phyloP scores from a whole-genome alignment of 1,284 basidiomycete genomes.

The Trichosporon sp. region DNA sequence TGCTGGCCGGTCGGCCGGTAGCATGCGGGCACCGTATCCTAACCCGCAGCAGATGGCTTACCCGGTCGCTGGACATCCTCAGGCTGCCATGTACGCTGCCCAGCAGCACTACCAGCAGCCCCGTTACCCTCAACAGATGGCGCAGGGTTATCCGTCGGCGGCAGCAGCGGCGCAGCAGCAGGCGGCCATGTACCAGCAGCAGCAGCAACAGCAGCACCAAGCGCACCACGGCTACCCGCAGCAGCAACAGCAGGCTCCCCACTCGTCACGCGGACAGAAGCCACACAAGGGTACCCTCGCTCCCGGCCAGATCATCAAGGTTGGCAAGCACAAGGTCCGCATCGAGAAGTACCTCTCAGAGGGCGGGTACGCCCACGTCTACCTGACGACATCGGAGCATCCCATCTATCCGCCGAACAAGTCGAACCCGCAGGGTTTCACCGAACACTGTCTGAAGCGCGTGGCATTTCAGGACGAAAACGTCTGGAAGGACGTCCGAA shows the following conservation, averaged over 20 bases:
- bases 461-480: conserved; percentile 87
- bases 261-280: conserved; percentile 11
- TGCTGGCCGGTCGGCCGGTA: background rate
- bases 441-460: conserved; percentile 94
- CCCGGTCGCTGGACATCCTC: background rate
- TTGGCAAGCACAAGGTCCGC: conserved; percentile 83
- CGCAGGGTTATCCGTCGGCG: background rate
- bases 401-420: conserved; percentile 60
- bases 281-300: conserved; percentile 49
- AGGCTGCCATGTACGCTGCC: background rate
- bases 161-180: background rate
- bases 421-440: conserved; percentile 56
- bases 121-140: background rate
- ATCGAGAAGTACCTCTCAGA: conserved; percentile 87
- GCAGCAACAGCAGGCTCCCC: background rate
- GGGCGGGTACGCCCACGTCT: conserved; percentile 98
- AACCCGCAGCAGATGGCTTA: background rate
- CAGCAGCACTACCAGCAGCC: background rate
- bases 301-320: conserved; percentile 76
- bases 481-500: conserved; percentile 89
- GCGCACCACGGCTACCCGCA: background rate
- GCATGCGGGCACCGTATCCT: background rate
- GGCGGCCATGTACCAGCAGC: background rate
- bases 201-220: too few species aligned
- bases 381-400: conserved; percentile 78